A percentile compares a stretch with the other conserved stretches of the same genome.
phyloP scores from a whole-genome alignment of 257 asterid genomes.

The Capsicum rhomboideum region DNA sequence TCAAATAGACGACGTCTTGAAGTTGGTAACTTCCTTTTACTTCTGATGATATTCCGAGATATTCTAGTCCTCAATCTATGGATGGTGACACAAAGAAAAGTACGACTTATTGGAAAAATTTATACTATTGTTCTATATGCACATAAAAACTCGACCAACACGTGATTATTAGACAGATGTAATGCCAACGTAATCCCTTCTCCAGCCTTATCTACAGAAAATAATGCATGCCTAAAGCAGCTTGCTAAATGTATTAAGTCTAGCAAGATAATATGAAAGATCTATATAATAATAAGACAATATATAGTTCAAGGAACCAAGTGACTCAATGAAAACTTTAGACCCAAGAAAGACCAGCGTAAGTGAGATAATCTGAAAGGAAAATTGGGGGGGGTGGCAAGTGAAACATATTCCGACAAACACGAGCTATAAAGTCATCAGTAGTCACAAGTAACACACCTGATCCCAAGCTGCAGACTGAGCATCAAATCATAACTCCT shows the following conservation, averaged over 20 bases:
- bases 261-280: background rate
- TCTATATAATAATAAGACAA: background rate
- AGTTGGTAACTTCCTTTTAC: background rate
- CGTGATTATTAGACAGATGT: background rate
- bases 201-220: background rate
- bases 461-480: conserved; percentile 96
- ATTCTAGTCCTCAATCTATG: background rate
- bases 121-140: background rate
- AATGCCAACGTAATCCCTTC: background rate
- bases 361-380: background rate
- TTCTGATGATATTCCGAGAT: background rate
- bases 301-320: background rate
- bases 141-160: background rate
- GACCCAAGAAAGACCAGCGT: background rate
- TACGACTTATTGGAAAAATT: background rate
- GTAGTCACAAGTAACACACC: conserved; percentile 32
- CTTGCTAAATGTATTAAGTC: background rate
- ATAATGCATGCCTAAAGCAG: background rate
- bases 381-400: background rate
- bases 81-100: background rate
- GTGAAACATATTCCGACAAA: background rate
- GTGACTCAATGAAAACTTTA: background rate
- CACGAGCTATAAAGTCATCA: background rate
- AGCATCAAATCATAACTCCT: conserved; percentile 97
- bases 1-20: background rate